These are phyloP conservation scores for Candida smagusa DNA, from an alignment of 1,139 yeast species.

Conservation along the genomic window DNA sequence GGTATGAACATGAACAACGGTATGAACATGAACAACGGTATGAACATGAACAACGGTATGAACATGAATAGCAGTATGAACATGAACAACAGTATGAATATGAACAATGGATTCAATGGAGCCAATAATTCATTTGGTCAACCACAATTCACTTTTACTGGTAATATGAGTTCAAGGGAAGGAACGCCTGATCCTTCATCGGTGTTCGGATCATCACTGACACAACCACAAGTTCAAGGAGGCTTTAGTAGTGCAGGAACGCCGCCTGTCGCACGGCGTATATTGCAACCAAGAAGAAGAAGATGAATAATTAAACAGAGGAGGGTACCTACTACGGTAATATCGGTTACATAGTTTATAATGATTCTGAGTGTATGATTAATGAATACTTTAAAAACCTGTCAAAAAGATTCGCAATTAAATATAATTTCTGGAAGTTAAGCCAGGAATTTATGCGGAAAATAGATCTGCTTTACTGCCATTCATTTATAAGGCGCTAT, in stretches of 20 bases:
- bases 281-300: constrained; percentile 7
- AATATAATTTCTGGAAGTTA: too few species aligned
- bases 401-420: too few species aligned
- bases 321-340: neutral
- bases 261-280: constrained; percentile 5
- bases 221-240: neutral
- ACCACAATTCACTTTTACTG: constrained; percentile 6
- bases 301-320: neutral
- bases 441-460: too few species aligned
- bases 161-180: constrained; percentile 14
- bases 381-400: neutral
- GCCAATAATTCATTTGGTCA: constrained; percentile 1
- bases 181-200: constrained; percentile 29
- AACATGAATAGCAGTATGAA: constrained; percentile 3
- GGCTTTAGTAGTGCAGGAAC: constrained; percentile 3
- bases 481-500: too few species aligned
- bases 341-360: neutral
- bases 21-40: constrained; percentile 2
- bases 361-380: neutral
- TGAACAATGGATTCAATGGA: neutral
- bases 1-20: constrained; percentile 3
- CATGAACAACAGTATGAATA: neutral
- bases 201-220: constrained; percentile 11
- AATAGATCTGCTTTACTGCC: too few species aligned
- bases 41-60: constrained; percentile 2